Evolutionary conservation across 2,329 filamentous ascomycete species (phyloP).

Genomic region (Xylariaceae sp.): DNA sequence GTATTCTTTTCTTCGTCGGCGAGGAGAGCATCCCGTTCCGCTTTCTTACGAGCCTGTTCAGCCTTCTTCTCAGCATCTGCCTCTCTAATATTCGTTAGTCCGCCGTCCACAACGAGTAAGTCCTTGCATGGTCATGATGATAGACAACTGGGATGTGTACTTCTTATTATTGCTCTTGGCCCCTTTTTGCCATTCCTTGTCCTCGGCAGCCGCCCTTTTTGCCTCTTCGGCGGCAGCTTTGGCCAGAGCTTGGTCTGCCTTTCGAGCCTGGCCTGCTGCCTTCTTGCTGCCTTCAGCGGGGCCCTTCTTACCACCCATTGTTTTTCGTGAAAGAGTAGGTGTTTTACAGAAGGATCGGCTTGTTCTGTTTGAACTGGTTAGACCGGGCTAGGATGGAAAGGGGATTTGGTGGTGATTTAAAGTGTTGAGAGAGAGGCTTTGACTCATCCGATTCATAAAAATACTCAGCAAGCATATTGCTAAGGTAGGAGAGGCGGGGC

Average conservation of each 20-base stretch:
- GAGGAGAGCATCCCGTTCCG: constrained; percentile 79
- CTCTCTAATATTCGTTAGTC: constrained; percentile 54
- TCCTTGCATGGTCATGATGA: not conserved
- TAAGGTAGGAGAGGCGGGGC: no score
- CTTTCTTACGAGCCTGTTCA: constrained; percentile 83
- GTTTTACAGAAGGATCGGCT: no score
- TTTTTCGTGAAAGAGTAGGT: no score
- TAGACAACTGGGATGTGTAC: constrained; percentile 50
- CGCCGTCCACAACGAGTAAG: not conserved
- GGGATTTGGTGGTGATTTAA: no score
- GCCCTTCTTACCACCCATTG: constrained; percentile 75
- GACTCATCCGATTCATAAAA: no score
- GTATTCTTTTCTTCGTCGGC: constrained; percentile 75
- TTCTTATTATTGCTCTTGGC: constrained; percentile 84
- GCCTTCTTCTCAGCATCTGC: constrained; percentile 80
- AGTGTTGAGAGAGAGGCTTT: no score
- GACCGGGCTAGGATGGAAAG: no score
- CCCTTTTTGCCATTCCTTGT: constrained; percentile 79
- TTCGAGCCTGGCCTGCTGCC: constrained; percentile 82
- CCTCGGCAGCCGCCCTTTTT: constrained; percentile 65
- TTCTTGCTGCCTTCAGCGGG: constrained; percentile 83
- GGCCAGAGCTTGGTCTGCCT: no score
- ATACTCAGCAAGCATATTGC: no score
- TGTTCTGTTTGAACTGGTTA: no score
- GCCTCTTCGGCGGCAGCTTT: constrained; percentile 72